phyloP scores from a whole-genome alignment of 2,329 filamentous ascomycete genomes.

The Colletotrichum endophyticum region DNA sequence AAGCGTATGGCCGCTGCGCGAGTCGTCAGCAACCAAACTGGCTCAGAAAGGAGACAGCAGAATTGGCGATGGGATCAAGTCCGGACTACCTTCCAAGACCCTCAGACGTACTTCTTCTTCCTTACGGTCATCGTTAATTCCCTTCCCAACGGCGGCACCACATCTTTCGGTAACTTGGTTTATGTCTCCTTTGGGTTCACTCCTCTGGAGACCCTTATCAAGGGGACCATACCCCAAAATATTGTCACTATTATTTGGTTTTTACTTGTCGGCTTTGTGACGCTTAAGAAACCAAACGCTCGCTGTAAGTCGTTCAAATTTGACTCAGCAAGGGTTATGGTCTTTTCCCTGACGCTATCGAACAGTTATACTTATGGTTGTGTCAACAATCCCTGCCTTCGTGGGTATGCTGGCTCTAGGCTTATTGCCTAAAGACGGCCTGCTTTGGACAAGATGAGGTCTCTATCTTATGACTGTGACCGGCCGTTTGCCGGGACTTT shows the following conservation, averaged over 20 bases:
- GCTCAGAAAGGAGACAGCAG: not conserved
- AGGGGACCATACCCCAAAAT: not conserved
- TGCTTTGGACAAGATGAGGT: not conserved
- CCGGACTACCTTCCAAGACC: fast-evolving
- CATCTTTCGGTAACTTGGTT: not conserved
- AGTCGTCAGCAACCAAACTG: not conserved
- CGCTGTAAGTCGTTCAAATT: not conserved
- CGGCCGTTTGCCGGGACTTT: not conserved
- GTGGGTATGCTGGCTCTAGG: not conserved
- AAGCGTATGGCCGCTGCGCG: not conserved
- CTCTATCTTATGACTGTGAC: not conserved
- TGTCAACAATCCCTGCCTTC: not conserved
- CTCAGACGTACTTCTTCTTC: not conserved
- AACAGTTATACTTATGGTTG: not conserved
- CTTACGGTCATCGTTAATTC: not conserved
- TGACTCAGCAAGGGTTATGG: not conserved
- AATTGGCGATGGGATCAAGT: not conserved
- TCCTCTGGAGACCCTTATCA: not conserved
- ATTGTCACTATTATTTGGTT: not conserved
- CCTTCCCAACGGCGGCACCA: fast-evolving
- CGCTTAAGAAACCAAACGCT: not conserved
- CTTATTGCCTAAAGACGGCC: not conserved
- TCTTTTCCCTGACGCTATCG: fast-evolving
- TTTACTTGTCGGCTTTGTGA: not conserved
- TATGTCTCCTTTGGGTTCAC: not conserved